Evolutionary conservation across 805 yeast species (phyloP).

Genomic region (Hanseniaspora mollemarum): DNA sequence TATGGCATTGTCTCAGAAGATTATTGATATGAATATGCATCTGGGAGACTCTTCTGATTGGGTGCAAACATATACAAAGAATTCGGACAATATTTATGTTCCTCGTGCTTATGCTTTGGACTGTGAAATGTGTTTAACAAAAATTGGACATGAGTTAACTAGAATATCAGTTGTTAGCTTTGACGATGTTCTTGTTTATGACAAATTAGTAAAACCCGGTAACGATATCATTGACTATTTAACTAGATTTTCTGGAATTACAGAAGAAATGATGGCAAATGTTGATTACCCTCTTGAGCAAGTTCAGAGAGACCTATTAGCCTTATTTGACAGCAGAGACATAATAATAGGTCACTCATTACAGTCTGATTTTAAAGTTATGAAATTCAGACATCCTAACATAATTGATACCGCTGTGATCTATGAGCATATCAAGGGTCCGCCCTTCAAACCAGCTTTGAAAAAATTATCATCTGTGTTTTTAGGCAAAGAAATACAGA

Average conservation of each 20-base stretch:
- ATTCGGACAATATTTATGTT: conserved; percentile 44
- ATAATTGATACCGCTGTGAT: conserved; percentile 72
- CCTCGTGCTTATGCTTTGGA: conserved; percentile 69
- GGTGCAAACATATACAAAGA: conserved; percentile 17
- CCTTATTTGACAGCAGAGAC: conserved; percentile 46
- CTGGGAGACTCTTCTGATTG: conserved; percentile 10
- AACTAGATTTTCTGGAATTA: conserved; percentile 79
- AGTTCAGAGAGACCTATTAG: conserved; percentile 47
- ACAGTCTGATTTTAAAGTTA: conserved; percentile 65
- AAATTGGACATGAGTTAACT: conserved; percentile 54
- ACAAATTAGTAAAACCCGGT: conserved; percentile 66
- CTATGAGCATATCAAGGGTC: conserved; percentile 73
- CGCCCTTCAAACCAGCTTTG: conserved; percentile 68
- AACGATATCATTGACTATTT: conserved; percentile 67
- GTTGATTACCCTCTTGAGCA: conserved; percentile 58
- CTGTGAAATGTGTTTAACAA: conserved; percentile 82
- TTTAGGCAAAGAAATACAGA: conserved; percentile 53
- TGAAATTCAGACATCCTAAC: conserved; percentile 58
- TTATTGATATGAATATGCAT: conserved; percentile 17
- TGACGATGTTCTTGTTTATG: conserved; percentile 49
- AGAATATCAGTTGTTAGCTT: conserved; percentile 65
- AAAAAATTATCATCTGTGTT: conserved; percentile 53
- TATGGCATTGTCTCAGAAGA: conserved; percentile 15
- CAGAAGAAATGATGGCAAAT: conserved; percentile 48
- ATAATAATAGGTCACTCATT: conserved; percentile 80